Percentiles rank a stretch among this genome's conserved stretches.
Evolutionary conservation across 2,329 filamentous ascomycete genomes (phyloP).

Genomic region (Cytospora schulzeri): DNA sequence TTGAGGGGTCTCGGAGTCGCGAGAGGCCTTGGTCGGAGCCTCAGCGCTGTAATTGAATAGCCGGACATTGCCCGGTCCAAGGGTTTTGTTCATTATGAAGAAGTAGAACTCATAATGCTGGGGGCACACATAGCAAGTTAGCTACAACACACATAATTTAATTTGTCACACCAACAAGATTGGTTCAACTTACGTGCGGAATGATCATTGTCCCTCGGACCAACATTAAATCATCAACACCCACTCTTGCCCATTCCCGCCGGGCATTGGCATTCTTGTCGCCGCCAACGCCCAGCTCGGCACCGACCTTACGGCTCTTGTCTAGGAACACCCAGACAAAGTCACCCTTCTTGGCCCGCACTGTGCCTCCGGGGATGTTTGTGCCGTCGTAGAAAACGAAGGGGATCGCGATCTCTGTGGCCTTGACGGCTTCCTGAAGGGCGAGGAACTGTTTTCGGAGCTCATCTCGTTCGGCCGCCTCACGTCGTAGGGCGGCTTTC

Average conservation of each 20-base stretch:
- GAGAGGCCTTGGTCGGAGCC: conserved; percentile 37
- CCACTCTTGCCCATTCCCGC: conserved; percentile 88
- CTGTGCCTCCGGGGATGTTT: conserved; percentile 81
- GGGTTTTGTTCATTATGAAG: conserved; percentile 87
- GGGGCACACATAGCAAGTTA: conserved; percentile 30
- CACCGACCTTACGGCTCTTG: conserved; percentile 85
- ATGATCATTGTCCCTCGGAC: conserved; percentile 90
- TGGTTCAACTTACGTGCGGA: conserved; percentile 72
- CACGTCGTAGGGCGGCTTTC: conserved; percentile 65
- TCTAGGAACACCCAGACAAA: conserved; percentile 92
- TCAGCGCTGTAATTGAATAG: conserved; percentile 76
- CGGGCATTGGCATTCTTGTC: conserved; percentile 65
- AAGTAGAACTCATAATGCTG: conserved; percentile 98
- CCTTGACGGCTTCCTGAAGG: conserved; percentile 84
- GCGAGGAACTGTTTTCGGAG: conserved; percentile 78
- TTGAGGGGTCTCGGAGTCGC: conserved; percentile 13
- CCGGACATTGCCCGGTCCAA: conserved; percentile 69
- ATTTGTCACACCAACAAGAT: not conserved
- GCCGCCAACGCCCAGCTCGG: conserved; percentile 74
- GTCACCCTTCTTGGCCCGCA: conserved; percentile 90
- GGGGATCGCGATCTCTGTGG: conserved; percentile 84
- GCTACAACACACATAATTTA: conserved; percentile 20
- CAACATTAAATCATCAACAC: conserved; percentile 93
- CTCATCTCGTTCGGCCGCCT: conserved; percentile 72
- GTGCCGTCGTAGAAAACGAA: conserved; percentile 98